These are phyloP conservation scores for Naganishia liquefaciens DNA, from an alignment of 1,284 basidiomycete species.

Conservation along the genomic window DNA sequence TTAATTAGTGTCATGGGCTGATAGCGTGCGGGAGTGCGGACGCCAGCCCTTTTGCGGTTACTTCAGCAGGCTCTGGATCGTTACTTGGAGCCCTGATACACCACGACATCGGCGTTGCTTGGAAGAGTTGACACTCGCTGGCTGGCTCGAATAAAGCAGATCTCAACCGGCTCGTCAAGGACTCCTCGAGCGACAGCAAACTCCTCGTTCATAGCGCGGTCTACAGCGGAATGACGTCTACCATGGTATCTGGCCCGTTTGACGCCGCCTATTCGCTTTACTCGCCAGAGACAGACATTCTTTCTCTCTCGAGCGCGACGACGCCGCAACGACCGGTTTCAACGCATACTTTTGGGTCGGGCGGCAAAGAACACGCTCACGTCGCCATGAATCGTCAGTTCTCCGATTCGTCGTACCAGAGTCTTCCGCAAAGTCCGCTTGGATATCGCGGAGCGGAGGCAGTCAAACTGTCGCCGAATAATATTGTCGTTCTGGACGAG, in stretches of 20 bases:
- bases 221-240: not conserved
- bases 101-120: no score
- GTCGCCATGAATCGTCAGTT: not conserved
- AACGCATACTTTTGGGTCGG: slow-evolving; percentile 11
- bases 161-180: no score
- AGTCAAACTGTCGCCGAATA: not conserved
- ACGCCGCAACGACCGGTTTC: slow-evolving; percentile 5
- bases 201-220: not conserved
- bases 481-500: slow-evolving; percentile 4
- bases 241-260: not conserved
- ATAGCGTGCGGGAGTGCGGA: not conserved
- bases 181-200: not conserved
- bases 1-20: not conserved
- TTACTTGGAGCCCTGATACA: no score
- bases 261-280: not conserved
- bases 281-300: not conserved
- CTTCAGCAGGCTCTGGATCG: no score
- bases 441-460: not conserved
- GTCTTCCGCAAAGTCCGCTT: slow-evolving; percentile 1
- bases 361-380: not conserved
- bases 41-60: no score
- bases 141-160: no score
- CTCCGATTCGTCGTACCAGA: slow-evolving; percentile 5
- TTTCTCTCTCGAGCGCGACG: slow-evolving; percentile 4
- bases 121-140: no score